Base-by-base conservation (phyloP, 2,329 filamentous ascomycete species). In the Fusarium falciforme region DNA sequence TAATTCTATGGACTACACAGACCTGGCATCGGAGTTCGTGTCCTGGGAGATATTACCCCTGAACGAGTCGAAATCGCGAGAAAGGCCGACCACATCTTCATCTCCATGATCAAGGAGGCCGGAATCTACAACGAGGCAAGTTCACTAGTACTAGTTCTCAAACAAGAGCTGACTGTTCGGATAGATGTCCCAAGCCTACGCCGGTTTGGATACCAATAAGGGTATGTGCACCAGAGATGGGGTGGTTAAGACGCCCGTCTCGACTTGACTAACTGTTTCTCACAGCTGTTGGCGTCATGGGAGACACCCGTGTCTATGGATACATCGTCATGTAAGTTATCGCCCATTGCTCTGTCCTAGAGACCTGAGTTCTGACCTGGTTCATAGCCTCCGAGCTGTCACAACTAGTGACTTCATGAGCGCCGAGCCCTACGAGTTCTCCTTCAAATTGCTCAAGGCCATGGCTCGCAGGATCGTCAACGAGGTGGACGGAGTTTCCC, bases 21-120 rank as follows among this genome's bases (percentile, higher is more conserved):
- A 27, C 36, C 54, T 10, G 66, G 66, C 6, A 65, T 68, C 49
- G 66, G 55, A 20, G 55, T 68, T 38, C 20, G 55, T 10, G 55
- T 64, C 68, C 85, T 98, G 1, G 95, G 95, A 36, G 95, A 97
- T 76, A 92, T 98, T 17, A 97, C 94, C 2, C 88, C 87, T 2
- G 93, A 95, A 80, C 90, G 93, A 47, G 93, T 98, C 16, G 90
- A 90, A 64, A 96, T 97, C 73, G 94, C 91, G 3, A 86, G 93
- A 17, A 86, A 93, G 80, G 93, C 93, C 2, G 94, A 95, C 78
- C 80, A 90, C 78, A 95, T 96, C 79, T 95, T 93, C 84, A 94
- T 95, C 76, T 87, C 88, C 71, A 91, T 92, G 87, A 95, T 96
- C 83, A 87, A 86, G 77, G 89, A 89, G 64, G 92, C 92, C 0